Conservation (phyloP, 202 grass and related monocot species). For the Carex sylvatica region DNA sequence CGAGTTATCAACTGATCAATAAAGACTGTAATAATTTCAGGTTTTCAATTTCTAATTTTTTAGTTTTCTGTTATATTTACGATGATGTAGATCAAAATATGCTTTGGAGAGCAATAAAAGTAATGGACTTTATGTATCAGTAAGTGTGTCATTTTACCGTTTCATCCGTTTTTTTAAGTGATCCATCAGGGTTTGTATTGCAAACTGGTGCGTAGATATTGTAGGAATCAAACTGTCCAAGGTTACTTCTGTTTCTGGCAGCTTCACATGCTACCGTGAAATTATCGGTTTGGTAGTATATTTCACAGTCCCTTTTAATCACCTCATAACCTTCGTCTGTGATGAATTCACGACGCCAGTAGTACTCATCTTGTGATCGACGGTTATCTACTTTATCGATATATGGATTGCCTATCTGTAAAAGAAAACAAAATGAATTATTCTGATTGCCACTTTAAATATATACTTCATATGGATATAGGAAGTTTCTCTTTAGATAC, state of each 20-base stretch:
- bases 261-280: neutral
- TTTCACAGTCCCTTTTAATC: constrained; percentile 34
- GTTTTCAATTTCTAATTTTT: neutral
- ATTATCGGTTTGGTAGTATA: constrained; percentile 29
- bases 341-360: constrained; percentile 57
- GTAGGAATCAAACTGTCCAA: neutral
- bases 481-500: neutral
- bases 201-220: constrained; percentile 64
- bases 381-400: constrained; percentile 23
- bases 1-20: neutral
- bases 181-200: constrained; percentile 17
- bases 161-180: neutral
- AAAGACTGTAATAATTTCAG: neutral
- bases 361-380: constrained; percentile 21
- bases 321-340: constrained; percentile 43
- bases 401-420: constrained; percentile 51
- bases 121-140: neutral
- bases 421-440: neutral
- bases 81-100: neutral
- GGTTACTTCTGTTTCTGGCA: neutral
- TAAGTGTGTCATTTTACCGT: neutral
- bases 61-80: neutral
- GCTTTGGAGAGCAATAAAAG: neutral
- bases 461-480: too few species aligned
- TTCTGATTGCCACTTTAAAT: neutral